Conservation (phyloP, 208 protist genomes). For the Wallacemonas collosoma region DNA sequence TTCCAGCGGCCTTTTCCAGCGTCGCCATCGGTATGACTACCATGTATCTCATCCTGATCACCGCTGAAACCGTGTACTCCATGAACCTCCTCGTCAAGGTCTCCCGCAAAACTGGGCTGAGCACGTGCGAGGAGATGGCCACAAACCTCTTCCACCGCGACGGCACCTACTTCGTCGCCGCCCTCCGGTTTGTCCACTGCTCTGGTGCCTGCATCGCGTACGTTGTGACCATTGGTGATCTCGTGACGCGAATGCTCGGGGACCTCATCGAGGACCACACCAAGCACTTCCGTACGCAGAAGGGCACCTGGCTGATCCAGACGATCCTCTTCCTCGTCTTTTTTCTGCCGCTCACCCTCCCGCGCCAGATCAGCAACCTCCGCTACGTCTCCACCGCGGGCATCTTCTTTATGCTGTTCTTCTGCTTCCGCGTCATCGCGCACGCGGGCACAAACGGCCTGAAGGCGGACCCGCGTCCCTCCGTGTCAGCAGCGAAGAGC, state of each 20-base stretch:
- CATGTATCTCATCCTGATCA: slow-evolving; percentile 36
- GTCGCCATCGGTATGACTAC: slow-evolving; percentile 37
- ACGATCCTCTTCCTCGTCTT: slow-evolving; percentile 52
- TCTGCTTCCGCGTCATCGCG: slow-evolving; percentile 41
- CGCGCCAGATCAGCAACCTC: slow-evolving; percentile 57
- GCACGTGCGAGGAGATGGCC: slow-evolving; percentile 42
- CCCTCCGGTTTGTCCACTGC: slow-evolving; percentile 32
- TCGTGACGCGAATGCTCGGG: slow-evolving; percentile 35
- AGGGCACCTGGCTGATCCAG: slow-evolving; percentile 25
- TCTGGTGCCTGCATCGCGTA: slow-evolving; percentile 52
- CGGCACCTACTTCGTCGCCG: slow-evolving; percentile 26
- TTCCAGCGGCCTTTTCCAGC: slow-evolving; percentile 48
- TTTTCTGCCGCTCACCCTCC: slow-evolving; percentile 40
- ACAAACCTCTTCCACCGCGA: slow-evolving; percentile 24
- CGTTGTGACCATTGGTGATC: slow-evolving; percentile 49
- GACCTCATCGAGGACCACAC: slow-evolving; percentile 5
- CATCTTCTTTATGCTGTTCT: slow-evolving; percentile 55
- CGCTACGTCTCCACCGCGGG: slow-evolving; percentile 57
- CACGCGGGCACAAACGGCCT: slow-evolving; percentile 52
- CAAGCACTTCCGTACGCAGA: slow-evolving; percentile 18
- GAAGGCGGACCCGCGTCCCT: slow-evolving; percentile 13
- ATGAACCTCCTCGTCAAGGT: slow-evolving; percentile 41
- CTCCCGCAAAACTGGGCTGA: slow-evolving; percentile 27
- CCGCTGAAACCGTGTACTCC: slow-evolving; percentile 40
- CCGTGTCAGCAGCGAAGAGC: slow-evolving; percentile 21